These are phyloP conservation scores for Acanthamoeba castellanii DNA, from an alignment of 208 protist species.

Conservation along the genomic window DNA sequence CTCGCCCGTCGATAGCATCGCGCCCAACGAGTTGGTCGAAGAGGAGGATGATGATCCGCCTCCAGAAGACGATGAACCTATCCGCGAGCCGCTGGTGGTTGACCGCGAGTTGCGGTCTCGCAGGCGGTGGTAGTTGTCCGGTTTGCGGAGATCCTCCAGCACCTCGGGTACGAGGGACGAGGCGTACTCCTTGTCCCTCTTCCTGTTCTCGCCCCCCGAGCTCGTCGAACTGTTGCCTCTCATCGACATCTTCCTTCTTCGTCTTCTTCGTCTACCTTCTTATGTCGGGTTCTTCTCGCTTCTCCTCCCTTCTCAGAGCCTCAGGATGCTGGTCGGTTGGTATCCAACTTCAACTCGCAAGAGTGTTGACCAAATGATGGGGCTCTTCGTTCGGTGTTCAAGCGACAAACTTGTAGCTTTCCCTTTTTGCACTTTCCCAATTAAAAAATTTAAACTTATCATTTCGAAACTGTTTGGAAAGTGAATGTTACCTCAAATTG, in stretches of 20 bases:
- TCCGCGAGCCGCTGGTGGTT: background rate
- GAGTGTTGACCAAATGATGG: no score
- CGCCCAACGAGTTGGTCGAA: background rate
- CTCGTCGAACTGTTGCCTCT: background rate
- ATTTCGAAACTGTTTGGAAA: no score
- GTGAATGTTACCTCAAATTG: background rate
- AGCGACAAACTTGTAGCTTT: no score
- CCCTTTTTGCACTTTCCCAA: background rate
- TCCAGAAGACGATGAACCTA: conserved; percentile 17
- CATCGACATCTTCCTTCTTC: background rate
- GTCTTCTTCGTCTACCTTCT: background rate
- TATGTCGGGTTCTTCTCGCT: no score
- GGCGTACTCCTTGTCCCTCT: conserved; percentile 12
- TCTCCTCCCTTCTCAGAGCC: no score
- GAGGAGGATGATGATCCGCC: background rate
- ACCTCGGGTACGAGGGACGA: background rate
- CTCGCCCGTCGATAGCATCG: background rate
- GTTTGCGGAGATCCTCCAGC: background rate
- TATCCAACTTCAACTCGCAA: no score
- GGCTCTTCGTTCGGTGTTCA: no score
- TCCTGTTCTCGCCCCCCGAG: background rate
- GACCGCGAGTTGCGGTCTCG: background rate
- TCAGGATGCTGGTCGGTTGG: no score
- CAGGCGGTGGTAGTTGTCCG: conserved; percentile 14
- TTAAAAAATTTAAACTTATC: no score